Percentiles rank a stretch among this genome's conserved stretches.
Evolutionary conservation across 179 eudicot species (phyloP).

Genomic region (Corrigiola litoralis): DNA sequence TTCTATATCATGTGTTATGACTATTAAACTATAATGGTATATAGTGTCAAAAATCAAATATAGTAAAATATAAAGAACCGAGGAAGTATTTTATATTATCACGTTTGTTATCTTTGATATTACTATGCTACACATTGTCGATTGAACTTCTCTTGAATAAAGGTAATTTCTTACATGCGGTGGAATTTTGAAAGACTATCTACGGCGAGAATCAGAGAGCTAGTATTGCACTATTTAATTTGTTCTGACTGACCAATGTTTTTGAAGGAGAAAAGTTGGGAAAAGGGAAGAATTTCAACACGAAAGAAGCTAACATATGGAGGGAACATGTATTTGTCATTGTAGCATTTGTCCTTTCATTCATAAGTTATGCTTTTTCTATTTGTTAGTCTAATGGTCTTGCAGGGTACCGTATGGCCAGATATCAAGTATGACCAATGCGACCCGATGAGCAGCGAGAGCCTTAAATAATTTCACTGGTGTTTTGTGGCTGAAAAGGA

Average conservation of each 20-base stretch:
- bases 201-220: too few relatives aligned
- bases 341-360: slow-evolving; percentile 9
- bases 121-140: too few relatives aligned
- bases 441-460: not conserved
- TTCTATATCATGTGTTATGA: too few relatives aligned
- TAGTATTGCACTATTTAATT: too few relatives aligned
- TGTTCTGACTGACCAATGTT: not conserved
- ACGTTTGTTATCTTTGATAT: too few relatives aligned
- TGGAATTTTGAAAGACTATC: too few relatives aligned
- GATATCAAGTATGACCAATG: not conserved
- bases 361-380: not conserved
- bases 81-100: too few relatives aligned
- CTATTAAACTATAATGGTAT: too few relatives aligned
- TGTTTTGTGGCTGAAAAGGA: slow-evolving; percentile 1
- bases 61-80: too few relatives aligned
- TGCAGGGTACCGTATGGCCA: slow-evolving; percentile 8
- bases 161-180: too few relatives aligned
- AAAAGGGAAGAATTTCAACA: not conserved
- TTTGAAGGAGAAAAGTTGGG: not conserved
- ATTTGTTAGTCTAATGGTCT: slow-evolving; percentile 5
- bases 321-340: slow-evolving; percentile 6
- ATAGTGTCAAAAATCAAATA: too few relatives aligned
- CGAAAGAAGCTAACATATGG: not conserved
- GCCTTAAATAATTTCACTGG: not conserved
- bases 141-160: too few relatives aligned